Conservation (phyloP, 2,329 filamentous ascomycete species). For the Xylaria digitata region DNA sequence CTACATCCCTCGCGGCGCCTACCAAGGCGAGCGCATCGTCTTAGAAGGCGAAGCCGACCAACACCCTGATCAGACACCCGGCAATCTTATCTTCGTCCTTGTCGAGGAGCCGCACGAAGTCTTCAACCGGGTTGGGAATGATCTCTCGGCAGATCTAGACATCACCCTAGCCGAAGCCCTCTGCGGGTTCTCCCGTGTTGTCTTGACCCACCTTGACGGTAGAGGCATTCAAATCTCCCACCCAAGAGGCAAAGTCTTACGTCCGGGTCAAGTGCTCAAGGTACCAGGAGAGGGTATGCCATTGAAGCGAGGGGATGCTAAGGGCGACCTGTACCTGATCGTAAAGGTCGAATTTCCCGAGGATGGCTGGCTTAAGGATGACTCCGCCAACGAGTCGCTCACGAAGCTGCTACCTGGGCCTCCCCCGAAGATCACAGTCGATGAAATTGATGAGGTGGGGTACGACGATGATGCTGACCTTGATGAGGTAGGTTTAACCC, state of each 20-base stretch:
- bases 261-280: slow-evolving; percentile 86
- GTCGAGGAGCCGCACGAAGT: slow-evolving; percentile 82
- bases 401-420: slow-evolving; percentile 79
- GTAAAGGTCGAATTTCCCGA: slow-evolving; percentile 91
- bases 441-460: slow-evolving; percentile 86
- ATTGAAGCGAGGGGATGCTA: slow-evolving; percentile 82
- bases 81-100: slow-evolving; percentile 91
- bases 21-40: slow-evolving; percentile 88
- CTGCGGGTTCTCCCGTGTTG: slow-evolving; percentile 88
- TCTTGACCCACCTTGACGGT: slow-evolving; percentile 92
- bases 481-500: slow-evolving; percentile 70
- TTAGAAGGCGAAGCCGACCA: slow-evolving; percentile 96
- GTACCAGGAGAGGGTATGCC: slow-evolving; percentile 95
- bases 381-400: slow-evolving; percentile 76
- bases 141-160: slow-evolving; percentile 83
- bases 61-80: slow-evolving; percentile 85
- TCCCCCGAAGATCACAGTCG: slow-evolving; percentile 70
- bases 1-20: slow-evolving; percentile 89
- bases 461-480: slow-evolving; percentile 86
- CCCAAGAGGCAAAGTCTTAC: slow-evolving; percentile 82
- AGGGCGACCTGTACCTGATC: slow-evolving; percentile 87
- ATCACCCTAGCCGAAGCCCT: slow-evolving; percentile 87
- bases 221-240: slow-evolving; percentile 86
- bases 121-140: slow-evolving; percentile 85
- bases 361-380: slow-evolving; percentile 81